Conservation (phyloP, 257 asterid species). For the Ajuga chamaepitys region DNA sequence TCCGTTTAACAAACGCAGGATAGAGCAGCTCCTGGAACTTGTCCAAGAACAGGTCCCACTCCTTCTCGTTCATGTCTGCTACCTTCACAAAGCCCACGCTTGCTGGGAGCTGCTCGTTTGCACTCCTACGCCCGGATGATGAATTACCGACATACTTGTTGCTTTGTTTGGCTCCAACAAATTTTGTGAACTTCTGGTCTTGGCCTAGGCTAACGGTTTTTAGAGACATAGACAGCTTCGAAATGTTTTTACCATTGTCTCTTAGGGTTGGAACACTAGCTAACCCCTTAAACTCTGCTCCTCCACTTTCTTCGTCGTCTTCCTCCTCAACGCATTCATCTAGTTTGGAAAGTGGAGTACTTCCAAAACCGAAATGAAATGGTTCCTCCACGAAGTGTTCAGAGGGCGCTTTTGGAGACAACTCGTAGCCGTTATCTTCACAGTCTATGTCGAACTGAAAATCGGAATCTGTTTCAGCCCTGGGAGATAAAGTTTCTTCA, state of each 20-base stretch:
- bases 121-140: slow-evolving; percentile 82
- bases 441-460: slow-evolving; percentile 70
- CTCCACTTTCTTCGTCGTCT: slow-evolving; percentile 47
- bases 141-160: slow-evolving; percentile 34
- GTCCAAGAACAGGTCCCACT: slow-evolving; percentile 76
- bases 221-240: slow-evolving; percentile 54
- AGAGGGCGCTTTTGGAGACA: slow-evolving; percentile 23
- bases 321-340: slow-evolving; percentile 76
- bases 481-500: slow-evolving; percentile 48
- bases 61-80: slow-evolving; percentile 78
- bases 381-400: slow-evolving; percentile 29
- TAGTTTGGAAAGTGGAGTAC: slow-evolving; percentile 51
- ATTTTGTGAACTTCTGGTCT: slow-evolving; percentile 41
- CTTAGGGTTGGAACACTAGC: slow-evolving; percentile 16
- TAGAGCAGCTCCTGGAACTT: slow-evolving; percentile 68
- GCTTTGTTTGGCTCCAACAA: slow-evolving; percentile 41
- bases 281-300: slow-evolving; percentile 33
- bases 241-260: slow-evolving; percentile 22
- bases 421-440: slow-evolving; percentile 48
- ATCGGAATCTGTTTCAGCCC: slow-evolving; percentile 40
- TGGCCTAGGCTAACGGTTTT: slow-evolving; percentile 50
- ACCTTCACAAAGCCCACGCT: slow-evolving; percentile 78
- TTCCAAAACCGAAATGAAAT: slow-evolving; percentile 48
- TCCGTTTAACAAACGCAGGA: slow-evolving; percentile 69
- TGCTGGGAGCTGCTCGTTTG: slow-evolving; percentile 87